Evolutionary conservation across 2,329 filamentous ascomycete genomes (phyloP).

Genomic region (Penicillium sp.): DNA sequence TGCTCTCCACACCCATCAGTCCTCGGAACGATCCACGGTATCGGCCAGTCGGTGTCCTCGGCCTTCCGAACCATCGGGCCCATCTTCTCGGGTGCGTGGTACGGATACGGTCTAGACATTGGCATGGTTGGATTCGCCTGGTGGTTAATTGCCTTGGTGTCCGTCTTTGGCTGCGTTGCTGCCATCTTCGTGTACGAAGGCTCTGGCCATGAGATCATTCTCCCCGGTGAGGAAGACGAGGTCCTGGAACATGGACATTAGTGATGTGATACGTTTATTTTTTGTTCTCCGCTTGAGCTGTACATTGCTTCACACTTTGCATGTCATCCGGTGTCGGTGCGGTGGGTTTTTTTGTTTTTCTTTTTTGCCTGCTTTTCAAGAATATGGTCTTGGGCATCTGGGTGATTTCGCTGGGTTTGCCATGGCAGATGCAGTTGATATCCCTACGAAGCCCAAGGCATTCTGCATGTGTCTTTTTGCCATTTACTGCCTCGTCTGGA

Average conservation of each 20-base stretch:
- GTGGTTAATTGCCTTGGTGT: conserved; percentile 57
- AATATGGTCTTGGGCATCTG: neutral
- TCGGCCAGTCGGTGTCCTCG: conserved; percentile 57
- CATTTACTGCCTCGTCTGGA: conserved; percentile 9
- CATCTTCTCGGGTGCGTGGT: conserved; percentile 57
- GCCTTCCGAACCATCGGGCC: conserved; percentile 59
- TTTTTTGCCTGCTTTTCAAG: conserved; percentile 1
- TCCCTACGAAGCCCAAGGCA: neutral
- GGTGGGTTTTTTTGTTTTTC: conserved; percentile 10
- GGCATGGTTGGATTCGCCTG: conserved; percentile 59
- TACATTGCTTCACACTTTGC: conserved; percentile 26
- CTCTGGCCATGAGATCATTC: conserved; percentile 58
- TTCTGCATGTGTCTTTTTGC: conserved; percentile 6
- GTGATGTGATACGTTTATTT: conserved; percentile 17
- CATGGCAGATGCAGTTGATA: neutral
- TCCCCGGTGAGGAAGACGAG: conserved; percentile 40
- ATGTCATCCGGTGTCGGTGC: conserved; percentile 20
- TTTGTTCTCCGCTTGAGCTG: conserved; percentile 11
- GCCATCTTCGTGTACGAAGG: conserved; percentile 65
- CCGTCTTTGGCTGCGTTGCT: conserved; percentile 58
- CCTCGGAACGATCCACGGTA: conserved; percentile 59
- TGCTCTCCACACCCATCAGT: conserved; percentile 60
- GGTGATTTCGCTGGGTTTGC: neutral
- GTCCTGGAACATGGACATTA: conserved; percentile 16
- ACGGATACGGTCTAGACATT: conserved; percentile 54